These are phyloP conservation scores for Erodium trifolium DNA, from an alignment of 441 rosid species.

Conservation along the genomic window DNA sequence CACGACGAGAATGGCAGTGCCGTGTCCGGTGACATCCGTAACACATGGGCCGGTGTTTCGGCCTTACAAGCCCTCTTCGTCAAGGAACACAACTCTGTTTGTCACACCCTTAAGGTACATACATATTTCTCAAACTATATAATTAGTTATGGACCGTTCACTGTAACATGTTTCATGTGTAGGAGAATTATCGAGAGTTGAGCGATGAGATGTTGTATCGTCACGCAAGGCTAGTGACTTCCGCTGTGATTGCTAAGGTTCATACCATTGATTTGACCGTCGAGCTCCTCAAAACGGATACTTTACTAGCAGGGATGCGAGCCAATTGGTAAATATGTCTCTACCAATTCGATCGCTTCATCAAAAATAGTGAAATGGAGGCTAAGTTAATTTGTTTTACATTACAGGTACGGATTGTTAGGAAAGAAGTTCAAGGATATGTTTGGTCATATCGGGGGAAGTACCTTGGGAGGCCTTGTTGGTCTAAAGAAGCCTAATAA, in stretches of 20 bases:
- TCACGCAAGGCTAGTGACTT: slow-evolving; percentile 57
- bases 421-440: slow-evolving; percentile 65
- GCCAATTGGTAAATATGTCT: slow-evolving; percentile 40
- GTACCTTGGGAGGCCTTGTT: slow-evolving; percentile 46
- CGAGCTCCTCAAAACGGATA: slow-evolving; percentile 64
- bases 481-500: slow-evolving; percentile 49
- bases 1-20: slow-evolving; percentile 39
- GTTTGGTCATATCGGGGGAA: slow-evolving; percentile 52
- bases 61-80: slow-evolving; percentile 52
- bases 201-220: slow-evolving; percentile 56
- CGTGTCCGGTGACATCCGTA: slow-evolving; percentile 56
- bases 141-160: too few relatives aligned
- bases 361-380: too few relatives aligned
- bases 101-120: slow-evolving; percentile 40
- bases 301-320: slow-evolving; percentile 53
- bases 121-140: too few relatives aligned
- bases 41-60: slow-evolving; percentile 67
- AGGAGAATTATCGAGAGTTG: slow-evolving; percentile 35
- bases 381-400: neutral
- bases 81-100: slow-evolving; percentile 58
- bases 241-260: slow-evolving; percentile 72
- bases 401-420: slow-evolving; percentile 44
- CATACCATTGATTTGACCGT: slow-evolving; percentile 85
- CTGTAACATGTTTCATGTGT: neutral
- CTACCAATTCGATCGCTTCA: too few relatives aligned